Base-by-base conservation (phyloP, 2,329 filamentous ascomycete genomes). In the Ophiostoma himal-ulmi region DNA sequence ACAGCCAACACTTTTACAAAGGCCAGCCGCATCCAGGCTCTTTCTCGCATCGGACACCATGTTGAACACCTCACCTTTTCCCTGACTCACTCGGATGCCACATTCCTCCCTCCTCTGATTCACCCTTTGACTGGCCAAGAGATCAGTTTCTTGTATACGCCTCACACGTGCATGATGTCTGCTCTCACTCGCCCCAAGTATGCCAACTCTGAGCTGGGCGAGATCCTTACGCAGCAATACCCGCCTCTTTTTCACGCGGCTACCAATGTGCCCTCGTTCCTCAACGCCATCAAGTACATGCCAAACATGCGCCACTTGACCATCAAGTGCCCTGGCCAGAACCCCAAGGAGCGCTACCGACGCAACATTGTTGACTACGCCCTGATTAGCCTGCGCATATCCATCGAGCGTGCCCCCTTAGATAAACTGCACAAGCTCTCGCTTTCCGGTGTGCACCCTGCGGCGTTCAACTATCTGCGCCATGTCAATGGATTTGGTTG, bases 221-320 rank as follows among this genome's bases (percentile, higher is more conserved):
- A 94, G 77, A 85, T 96, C 71, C 84, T 96, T 72, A 91, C 92
- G 17, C 88, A 92, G 77, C 93, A 96, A 80, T 96, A 96, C 76
- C 92, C 92, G 69, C 92, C 93, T 6, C 82, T 96, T 2, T 96
- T 96, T 80, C 93, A 97, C 77, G 91, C 93, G 7, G 91, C 93
- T 8, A 94, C 92, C 72, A 95, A 97, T 77, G 90, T 96, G 7
- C 87, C 91, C 5, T 91, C 91, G 54, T 96, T 97, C 81, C 89
- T 94, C 75, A 85, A 88, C 73, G 91, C 91, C 67, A 83, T 96
- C 77, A 85, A 85, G 48, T 82, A 88, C 73, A 79, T 96, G 76
- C 81, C 86, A 71, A 90, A 89, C 75, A 82, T 97, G 75, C 83
- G 86, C 65, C 91, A 94, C 77, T 83, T 97, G 71, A 90, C 86